Evolutionary conservation across 2,329 filamentous ascomycete genomes (phyloP).

Genomic region (Zymoseptoria brevis): DNA sequence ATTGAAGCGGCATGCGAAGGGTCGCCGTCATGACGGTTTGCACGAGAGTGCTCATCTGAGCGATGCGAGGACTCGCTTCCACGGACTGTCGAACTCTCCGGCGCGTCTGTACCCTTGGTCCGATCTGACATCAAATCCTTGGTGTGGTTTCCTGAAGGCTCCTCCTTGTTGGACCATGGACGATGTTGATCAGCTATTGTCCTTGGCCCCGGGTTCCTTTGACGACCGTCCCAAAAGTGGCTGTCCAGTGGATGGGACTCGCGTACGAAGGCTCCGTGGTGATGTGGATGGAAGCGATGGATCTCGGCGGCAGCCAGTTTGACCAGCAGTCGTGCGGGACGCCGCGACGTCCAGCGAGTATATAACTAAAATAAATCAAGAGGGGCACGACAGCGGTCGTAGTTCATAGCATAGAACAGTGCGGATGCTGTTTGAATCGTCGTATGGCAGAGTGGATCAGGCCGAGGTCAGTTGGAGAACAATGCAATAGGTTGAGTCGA

Average conservation of each 20-base stretch:
- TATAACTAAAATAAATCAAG: neutral
- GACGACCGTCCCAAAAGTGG: conserved; percentile 7
- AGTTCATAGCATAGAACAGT: neutral
- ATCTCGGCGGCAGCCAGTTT: conserved; percentile 27
- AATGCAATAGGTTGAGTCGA: neutral
- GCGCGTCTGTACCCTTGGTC: conserved; percentile 17
- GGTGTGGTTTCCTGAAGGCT: conserved; percentile 21
- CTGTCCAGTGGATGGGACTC: neutral
- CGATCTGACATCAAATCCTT: conserved; percentile 31
- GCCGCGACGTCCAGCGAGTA: conserved; percentile 16
- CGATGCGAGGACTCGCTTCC: conserved; percentile 8
- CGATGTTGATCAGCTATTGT: conserved; percentile 16
- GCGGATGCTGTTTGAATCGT: neutral
- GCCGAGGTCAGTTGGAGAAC: neutral
- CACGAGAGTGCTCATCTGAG: neutral
- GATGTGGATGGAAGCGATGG: conserved; percentile 20
- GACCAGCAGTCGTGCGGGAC: conserved; percentile 19
- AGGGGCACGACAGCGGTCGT: neutral
- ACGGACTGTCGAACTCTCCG: conserved; percentile 16
- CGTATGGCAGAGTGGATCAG: neutral
- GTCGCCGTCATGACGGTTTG: neutral
- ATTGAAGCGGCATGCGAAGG: neutral
- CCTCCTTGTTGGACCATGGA: conserved; percentile 26
- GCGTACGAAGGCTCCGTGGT: conserved; percentile 12
- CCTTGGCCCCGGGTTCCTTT: conserved; percentile 8